These are phyloP conservation scores for Penicillium atrosanguineum DNA, from an alignment of 495 filamentous ascomycete species.

Conservation along the genomic window DNA sequence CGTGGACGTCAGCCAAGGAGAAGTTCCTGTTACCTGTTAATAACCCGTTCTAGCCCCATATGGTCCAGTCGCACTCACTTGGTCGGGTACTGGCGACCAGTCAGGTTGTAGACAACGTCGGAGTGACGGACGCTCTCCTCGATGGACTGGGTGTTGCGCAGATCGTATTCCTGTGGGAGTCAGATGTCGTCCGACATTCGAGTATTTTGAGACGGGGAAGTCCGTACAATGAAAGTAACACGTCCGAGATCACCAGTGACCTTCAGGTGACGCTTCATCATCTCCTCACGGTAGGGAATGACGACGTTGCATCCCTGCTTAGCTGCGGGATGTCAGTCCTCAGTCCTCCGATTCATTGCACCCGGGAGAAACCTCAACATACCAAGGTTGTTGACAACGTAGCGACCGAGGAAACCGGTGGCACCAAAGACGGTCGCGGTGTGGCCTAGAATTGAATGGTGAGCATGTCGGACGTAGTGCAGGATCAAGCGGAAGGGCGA, in stretches of 20 bases:
- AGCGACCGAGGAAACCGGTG: conserved; percentile 91
- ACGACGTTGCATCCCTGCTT: conserved; percentile 90
- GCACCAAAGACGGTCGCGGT: conserved; percentile 98
- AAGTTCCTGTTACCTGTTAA: conserved; percentile 71
- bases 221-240: conserved; percentile 74
- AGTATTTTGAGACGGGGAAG: conserved; percentile 2
- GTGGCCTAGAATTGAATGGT: conserved; percentile 60
- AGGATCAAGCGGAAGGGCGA: conserved; percentile 19
- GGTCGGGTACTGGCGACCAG: conserved; percentile 91
- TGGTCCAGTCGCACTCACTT: conserved; percentile 60
- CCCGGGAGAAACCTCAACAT: conserved; percentile 24
- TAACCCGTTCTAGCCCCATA: conserved; percentile 16
- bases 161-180: conserved; percentile 76
- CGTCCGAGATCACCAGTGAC: conserved; percentile 88
- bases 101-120: conserved; percentile 94
- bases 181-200: conserved; percentile 6
- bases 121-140: conserved; percentile 96
- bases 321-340: conserved; percentile 56
- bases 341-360: conserved; percentile 11
- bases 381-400: conserved; percentile 97
- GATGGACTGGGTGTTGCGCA: conserved; percentile 92
- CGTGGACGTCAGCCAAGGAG: conserved; percentile 84
- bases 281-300: conserved; percentile 93
- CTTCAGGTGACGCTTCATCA: conserved; percentile 95
- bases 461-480: conserved; percentile 20